Evolutionary conservation across 306 rosid species (phyloP), one percentile per base, ranked within the genome.

Genomic region (Astragalus membranaceus): DNA sequence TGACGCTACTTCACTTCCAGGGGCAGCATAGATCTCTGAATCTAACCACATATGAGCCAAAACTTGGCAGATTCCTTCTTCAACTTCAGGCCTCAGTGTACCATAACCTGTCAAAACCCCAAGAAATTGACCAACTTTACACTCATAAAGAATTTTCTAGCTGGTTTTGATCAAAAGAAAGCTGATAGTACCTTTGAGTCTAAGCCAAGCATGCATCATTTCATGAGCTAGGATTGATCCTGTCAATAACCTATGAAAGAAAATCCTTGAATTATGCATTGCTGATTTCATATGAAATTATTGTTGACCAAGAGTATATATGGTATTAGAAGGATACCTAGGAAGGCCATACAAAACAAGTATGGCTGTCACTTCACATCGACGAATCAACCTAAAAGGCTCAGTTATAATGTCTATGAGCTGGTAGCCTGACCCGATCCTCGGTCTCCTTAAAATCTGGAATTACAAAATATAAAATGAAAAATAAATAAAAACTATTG

Each of bases 161-260:
- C 13, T 13, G 14, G 56, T 13, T n/a, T 52, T 60, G 51, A 53
- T 69, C 69, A 59, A 11, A 50, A 57, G 64, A 50, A 68, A 77
- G 75, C 16, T 58, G 71, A 42, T 46, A 49, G 60, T 61, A 92
- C 99, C 99, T 81, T 86, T 95, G 69, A 95, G 99, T 78, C 99
- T 83, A 43, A 95, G 95, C 99, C 99, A 95, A 7, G 95, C 99
- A 63, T 95, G 99, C 99, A 95, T 95, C 99, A 91, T 91, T 83
- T 95, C 99, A 6, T 95, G 99, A 78, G 99, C 96, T 47, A 95
- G 80, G 84, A 91, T 95, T 30, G 97, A 85, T 64, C 99, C 99
- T 0, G 99, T 95, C 86, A 95, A 69, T 80, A 91, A 76, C 88
- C 99, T 95, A 82, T 14, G 63, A 17, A 76, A 56, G 15, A 57